These are phyloP conservation scores for Passalora sequoiae DNA, from an alignment of 2,329 filamentous ascomycete species.

Conservation along the genomic window DNA sequence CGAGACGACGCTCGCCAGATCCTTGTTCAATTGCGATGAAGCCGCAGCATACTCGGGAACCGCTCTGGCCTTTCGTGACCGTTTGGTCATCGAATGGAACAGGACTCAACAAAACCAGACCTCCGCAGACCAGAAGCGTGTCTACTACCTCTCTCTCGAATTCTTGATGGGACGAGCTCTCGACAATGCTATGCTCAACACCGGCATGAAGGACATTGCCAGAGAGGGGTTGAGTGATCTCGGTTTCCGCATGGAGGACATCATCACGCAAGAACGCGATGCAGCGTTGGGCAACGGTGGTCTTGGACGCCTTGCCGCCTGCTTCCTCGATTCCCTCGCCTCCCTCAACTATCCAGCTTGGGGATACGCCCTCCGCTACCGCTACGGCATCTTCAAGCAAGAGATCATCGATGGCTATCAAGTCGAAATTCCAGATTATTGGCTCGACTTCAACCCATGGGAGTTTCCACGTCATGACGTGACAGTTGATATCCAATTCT, in stretches of 20 bases:
- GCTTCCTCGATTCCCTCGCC: conserved; percentile 93
- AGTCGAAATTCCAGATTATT: conserved; percentile 97
- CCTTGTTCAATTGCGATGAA: conserved; percentile 98
- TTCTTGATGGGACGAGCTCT: conserved; percentile 95
- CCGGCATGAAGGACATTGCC: conserved; percentile 79
- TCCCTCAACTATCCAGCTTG: conserved; percentile 93
- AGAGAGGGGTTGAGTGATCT: conserved; percentile 82
- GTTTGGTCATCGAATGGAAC: conserved; percentile 94
- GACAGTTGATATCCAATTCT: conserved; percentile 95
- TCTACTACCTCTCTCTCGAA: conserved; percentile 96
- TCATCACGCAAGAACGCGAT: conserved; percentile 91
- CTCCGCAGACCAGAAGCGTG: conserved; percentile 79
- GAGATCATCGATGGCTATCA: conserved; percentile 98
- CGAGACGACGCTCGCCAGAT: conserved; percentile 91
- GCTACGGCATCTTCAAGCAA: conserved; percentile 96
- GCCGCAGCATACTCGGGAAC: conserved; percentile 84
- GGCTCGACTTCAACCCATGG: conserved; percentile 99
- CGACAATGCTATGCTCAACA: conserved; percentile 98
- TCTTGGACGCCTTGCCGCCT: conserved; percentile 87
- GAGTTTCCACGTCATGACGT: conserved; percentile 96
- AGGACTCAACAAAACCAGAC: conserved; percentile 96
- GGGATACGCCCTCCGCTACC: conserved; percentile 93
- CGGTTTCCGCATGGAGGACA: conserved; percentile 93
- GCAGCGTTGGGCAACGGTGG: conserved; percentile 94
- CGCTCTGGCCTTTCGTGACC: conserved; percentile 85